These are phyloP conservation scores for Scedosporium minutisporum DNA, from an alignment of 2,329 filamentous ascomycete species.

Conservation along the genomic window DNA sequence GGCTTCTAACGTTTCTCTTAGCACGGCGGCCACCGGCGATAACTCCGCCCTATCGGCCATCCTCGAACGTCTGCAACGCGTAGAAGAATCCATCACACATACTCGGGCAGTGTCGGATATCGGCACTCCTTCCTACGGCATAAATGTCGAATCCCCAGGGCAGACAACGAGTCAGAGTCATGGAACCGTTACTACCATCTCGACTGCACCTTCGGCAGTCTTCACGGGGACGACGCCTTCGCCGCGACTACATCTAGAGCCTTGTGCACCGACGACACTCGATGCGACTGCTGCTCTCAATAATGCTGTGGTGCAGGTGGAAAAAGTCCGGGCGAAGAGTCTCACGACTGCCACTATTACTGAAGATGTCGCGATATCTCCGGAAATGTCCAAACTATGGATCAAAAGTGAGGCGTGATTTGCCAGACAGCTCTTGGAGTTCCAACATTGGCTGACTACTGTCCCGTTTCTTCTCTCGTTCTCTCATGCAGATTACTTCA, in stretches of 20 bases:
- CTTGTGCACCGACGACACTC: background rate
- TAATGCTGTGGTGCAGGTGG: slow-evolving; percentile 19
- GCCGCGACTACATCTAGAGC: background rate
- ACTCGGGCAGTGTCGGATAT: background rate
- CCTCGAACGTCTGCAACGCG: slow-evolving; percentile 19
- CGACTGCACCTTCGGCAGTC: background rate
- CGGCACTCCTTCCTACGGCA: background rate
- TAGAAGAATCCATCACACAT: slow-evolving; percentile 15
- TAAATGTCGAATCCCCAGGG: background rate
- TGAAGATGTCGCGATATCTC: slow-evolving; percentile 15
- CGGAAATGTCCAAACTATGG: slow-evolving; percentile 19
- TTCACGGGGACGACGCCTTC: background rate
- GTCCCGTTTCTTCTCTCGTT: background rate
- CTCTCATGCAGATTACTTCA: slow-evolving; percentile 17
- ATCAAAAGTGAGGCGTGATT: slow-evolving; percentile 14
- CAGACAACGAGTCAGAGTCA: background rate
- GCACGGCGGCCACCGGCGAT: background rate
- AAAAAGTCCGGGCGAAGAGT: slow-evolving; percentile 14
- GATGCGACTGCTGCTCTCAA: slow-evolving; percentile 10
- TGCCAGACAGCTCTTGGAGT: background rate
- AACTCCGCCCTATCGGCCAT: slow-evolving; percentile 16
- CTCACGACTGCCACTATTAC: slow-evolving; percentile 15
- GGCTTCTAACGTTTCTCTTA: background rate
- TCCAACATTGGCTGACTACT: too few species aligned
- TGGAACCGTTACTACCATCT: background rate